A percentile compares a stretch with the other conserved stretches of the same genome.
Conservation (phyloP, 306 rosid species). For the Cicer yamashitae region DNA sequence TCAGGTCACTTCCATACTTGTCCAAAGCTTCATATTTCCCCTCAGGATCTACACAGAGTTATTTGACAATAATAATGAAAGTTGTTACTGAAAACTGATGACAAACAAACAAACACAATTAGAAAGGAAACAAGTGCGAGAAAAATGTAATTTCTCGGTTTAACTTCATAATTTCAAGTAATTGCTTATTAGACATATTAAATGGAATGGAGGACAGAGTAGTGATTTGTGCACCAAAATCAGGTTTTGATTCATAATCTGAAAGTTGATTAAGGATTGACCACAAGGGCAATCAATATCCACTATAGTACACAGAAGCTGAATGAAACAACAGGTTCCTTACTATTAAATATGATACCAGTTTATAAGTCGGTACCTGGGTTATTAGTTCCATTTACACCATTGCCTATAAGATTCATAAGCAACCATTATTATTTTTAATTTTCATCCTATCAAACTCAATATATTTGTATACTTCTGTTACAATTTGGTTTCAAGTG, state of each 20-base stretch:
- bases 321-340: conserved; percentile 32
- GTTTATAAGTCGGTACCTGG: conserved; percentile 1
- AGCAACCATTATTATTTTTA: conserved; percentile 7
- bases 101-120: conserved; percentile 23
- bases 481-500: conserved; percentile 16
- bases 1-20: conserved; percentile 86
- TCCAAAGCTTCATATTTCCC: conserved; percentile 91
- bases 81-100: background rate
- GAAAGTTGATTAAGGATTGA: conserved; percentile 31
- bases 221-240: conserved; percentile 14
- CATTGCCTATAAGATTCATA: conserved; percentile 22
- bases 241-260: conserved; percentile 19
- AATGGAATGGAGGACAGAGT: background rate
- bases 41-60: conserved; percentile 74
- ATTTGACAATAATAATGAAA: conserved; percentile 26
- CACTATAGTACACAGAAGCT: background rate
- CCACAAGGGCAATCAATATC: conserved; percentile 24
- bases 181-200: background rate
- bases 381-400: conserved; percentile 22
- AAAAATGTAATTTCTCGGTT: background rate
- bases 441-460: conserved; percentile 26
- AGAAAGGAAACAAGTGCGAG: conserved; percentile 4
- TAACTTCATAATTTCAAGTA: conserved; percentile 20
- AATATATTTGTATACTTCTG: background rate
- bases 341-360: background rate